Percentiles rank a stretch among this genome's conserved stretches.
These are phyloP conservation scores for Pseudogymnoascus sp. DNA, from an alignment of 2,329 filamentous ascomycete species.

Conservation along the genomic window DNA sequence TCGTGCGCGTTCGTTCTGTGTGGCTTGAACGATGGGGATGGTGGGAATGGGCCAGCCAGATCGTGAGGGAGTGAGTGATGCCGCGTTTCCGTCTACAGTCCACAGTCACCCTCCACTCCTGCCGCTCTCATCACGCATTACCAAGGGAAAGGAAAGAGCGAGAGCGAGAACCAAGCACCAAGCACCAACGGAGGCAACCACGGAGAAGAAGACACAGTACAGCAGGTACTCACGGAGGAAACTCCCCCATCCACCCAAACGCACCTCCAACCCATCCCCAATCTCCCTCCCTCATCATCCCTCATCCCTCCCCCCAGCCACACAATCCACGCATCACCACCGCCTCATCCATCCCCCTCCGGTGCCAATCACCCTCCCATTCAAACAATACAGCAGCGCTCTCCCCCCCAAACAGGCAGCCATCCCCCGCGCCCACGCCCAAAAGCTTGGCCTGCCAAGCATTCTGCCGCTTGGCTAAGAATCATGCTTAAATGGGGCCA, in stretches of 20 bases:
- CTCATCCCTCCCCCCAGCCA: neutral
- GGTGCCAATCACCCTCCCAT: neutral
- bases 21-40: too few species aligned
- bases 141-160: neutral
- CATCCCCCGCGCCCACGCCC: neutral
- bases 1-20: too few species aligned
- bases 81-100: neutral
- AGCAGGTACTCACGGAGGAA: too few species aligned
- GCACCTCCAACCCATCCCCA: neutral
- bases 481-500: constrained; percentile 3
- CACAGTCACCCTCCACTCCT: neutral
- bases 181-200: too few species aligned
- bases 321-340: neutral
- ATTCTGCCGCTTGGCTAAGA: constrained; percentile 1
- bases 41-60: neutral
- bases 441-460: constrained; percentile 2
- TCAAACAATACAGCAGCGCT: too few species aligned
- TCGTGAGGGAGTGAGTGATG: constrained; percentile 1
- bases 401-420: neutral
- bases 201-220: too few species aligned
- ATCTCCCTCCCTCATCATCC: too few species aligned
- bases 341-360: neutral
- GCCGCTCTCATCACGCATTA: neutral
- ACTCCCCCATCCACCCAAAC: too few species aligned
- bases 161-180: too few species aligned